Evolutionary conservation across 1,139 yeast genomes (phyloP), one percentile per base, ranked within the genome.

Genomic region (Lodderomyces theae): DNA sequence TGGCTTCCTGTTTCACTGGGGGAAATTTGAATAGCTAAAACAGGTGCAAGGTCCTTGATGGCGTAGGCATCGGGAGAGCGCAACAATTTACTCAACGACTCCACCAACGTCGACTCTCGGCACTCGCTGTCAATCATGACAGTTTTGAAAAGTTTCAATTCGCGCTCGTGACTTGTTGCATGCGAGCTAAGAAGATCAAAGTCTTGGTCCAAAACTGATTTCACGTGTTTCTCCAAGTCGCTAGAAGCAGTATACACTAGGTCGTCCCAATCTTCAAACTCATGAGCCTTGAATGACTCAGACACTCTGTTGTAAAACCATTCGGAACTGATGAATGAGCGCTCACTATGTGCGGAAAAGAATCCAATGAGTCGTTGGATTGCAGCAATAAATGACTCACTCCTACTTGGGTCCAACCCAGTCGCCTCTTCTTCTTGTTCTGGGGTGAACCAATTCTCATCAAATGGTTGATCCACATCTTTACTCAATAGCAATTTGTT

Each of bases 51-150:
- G 5, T 49, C 43, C 5, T 51, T 51, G 37, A 67, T 61, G 22
- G 60, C 48, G 33, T 68, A 56, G 24, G 50, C 51, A 6, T 72
- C 72, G 4, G 66, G 51, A 22, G 60, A 63, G 76, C 77, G 70
- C 40, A 72, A 66, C 43, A 71, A 52, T 32, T 54, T 60, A 48
- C 63, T 61, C 38, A 72, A 56, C 0, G 69, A 53, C 34, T 60
- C 64, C 41, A 63, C 61, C 15, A 71, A 48, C 16, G 53, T 54
- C 2, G 50, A 16, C n/a, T 52, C 51, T 26, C 71, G 49, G 6
- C 53, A 40, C 12, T 67, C 75, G n/a, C 49, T 35, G 23, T 71
- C 75, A 10, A 71, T 56, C 22, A 67, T 69, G 30, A 71, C 52
- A 4, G 61, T 53, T 7, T 54, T 51, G 21, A 70, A 43, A 15